Conservation (phyloP, 176 grass and related monocot genomes). For the Aegilops umbellulata region DNA sequence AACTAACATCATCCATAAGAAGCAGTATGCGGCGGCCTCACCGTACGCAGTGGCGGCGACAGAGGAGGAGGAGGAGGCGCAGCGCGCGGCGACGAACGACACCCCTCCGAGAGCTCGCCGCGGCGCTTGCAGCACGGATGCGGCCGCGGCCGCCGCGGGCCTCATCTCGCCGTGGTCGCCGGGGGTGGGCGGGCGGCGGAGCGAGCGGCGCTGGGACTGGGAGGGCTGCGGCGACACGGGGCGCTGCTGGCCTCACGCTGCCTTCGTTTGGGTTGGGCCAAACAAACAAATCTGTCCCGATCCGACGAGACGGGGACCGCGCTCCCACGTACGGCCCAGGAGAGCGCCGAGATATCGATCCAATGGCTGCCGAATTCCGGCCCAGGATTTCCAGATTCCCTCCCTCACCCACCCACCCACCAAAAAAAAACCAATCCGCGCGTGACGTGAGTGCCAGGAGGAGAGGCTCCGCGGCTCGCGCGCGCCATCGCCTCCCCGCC, state of each 20-base stretch:
- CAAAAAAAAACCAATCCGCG: not conserved
- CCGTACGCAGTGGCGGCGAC: conserved; percentile 38
- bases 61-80: conserved; percentile 41
- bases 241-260: no score
- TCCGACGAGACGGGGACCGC: not conserved
- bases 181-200: no score
- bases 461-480: conserved; percentile 17
- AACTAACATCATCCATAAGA: no score
- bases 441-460: not conserved
- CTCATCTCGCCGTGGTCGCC: conserved; percentile 35
- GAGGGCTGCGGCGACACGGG: not conserved
- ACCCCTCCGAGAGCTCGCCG: conserved; percentile 6
- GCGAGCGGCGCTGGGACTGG: no score
- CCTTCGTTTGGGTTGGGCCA: not conserved
- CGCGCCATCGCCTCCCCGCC: conserved; percentile 48
- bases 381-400: not conserved
- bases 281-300: not conserved
- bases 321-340: not conserved
- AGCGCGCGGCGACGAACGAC: conserved; percentile 24
- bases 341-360: not conserved
- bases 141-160: conserved; percentile 40
- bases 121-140: conserved; percentile 39
- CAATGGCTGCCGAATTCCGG: not conserved
- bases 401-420: no score
- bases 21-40: not conserved